Base-by-base conservation (phyloP, 805 yeast species). In the Teunomyces tritomae region DNA sequence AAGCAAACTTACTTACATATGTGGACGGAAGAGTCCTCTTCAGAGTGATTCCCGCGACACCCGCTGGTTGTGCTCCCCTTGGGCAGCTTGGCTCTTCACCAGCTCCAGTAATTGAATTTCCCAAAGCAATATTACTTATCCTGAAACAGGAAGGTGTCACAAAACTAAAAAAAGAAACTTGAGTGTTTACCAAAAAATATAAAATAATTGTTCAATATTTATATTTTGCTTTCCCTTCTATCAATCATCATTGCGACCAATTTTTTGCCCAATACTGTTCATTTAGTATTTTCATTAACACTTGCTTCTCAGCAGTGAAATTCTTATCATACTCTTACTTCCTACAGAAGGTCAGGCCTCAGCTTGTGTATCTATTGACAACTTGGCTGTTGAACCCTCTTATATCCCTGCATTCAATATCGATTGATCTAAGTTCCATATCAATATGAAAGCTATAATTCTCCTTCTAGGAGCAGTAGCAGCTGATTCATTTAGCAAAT, bases 401-500 rank as follows among this genome's bases (percentile, higher is more conserved):
- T 28, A 3, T 5, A 28, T 16, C 34, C 34, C 14, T 32, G 34
- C 34, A 32, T 32, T 32, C 13, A 32, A 13, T 32, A 30, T 13
- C 10, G 9, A 32, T 32, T 32, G 16, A 32, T 13, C 34, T 16
- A 35, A 14, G 5, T 28, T 28, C 20, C 29, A 20, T 9, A 20
- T 20, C 37, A 32, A 13, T 32, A 46, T 40, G 48, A 32, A 40
- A 34, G 39, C 43, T 17, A n/a, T 42, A 6, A 26, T 34, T 26
- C 16, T 42, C 27, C 45, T 48, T 14, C 32, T 40, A 4, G 40
- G 40, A 37, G 40, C 28, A 26, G 32, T 45, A 30, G 24, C 39
- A n/a, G 49, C 48, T 30, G 51, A 49, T 43, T 20, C 49, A 10
- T 51, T 49, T 42, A 17, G 49, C 29, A 30, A 39, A 13, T 44